Evolutionary conservation across 192 early-diverging fungal genomes (phyloP).

Genomic region (Gorgonomyces haynaldii): DNA sequence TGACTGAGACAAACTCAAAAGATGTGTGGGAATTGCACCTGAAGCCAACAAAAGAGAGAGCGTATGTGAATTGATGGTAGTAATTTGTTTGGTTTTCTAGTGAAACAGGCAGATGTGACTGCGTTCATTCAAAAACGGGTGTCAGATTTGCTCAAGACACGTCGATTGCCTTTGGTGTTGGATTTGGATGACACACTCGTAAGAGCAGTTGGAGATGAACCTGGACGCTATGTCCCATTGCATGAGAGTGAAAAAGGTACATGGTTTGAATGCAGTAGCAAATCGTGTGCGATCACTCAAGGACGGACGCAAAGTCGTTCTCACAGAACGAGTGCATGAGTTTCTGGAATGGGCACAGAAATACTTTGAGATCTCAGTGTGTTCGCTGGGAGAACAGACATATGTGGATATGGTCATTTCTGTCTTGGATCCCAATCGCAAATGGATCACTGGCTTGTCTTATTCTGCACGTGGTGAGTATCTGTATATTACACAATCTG

Average conservation of each 20-base stretch:
- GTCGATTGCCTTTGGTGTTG: conserved; percentile 57
- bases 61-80: conserved; percentile 17
- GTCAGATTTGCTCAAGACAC: conserved; percentile 26
- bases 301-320: conserved; percentile 53
- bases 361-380: conserved; percentile 61
- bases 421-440: conserved; percentile 50
- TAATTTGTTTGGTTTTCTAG: conserved; percentile 54
- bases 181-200: conserved; percentile 72
- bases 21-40: conserved; percentile 58
- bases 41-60: conserved; percentile 43
- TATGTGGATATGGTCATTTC: conserved; percentile 62
- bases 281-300: conserved; percentile 43
- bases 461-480: conserved; percentile 63
- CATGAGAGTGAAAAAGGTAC: conserved; percentile 14
- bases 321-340: conserved; percentile 54
- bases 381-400: conserved; percentile 62
- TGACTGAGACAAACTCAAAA: conserved; percentile 5
- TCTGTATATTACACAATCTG: conserved; percentile 37
- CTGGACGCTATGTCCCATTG: conserved; percentile 50
- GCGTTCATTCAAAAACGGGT: conserved; percentile 43
- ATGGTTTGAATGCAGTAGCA: conserved; percentile 25
- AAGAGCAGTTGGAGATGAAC: conserved; percentile 49
- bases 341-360: conserved; percentile 62
- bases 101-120: conserved; percentile 39
- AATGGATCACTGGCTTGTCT: conserved; percentile 39